Conservation (phyloP, 2,329 filamentous ascomycete genomes). For the Pseudogymnoascus sp. region DNA sequence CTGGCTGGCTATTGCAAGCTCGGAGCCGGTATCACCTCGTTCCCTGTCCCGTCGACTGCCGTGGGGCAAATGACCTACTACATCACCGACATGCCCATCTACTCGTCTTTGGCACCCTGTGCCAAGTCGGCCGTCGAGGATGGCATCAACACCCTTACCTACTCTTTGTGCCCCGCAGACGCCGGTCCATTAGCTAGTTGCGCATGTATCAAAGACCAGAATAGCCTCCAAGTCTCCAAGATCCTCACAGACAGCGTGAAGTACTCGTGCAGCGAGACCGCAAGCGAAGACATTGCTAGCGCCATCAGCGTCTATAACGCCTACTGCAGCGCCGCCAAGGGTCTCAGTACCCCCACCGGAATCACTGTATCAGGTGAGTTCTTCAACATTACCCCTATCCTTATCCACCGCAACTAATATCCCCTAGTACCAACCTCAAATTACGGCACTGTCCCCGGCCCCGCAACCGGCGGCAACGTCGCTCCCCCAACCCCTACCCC, state of each 20-base stretch:
- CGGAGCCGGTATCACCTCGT: slow-evolving; percentile 40
- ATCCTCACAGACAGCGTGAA: slow-evolving; percentile 38
- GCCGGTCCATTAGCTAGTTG: slow-evolving; percentile 45
- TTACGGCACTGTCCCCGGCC: neutral
- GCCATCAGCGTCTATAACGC: slow-evolving; percentile 38
- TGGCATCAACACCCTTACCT: slow-evolving; percentile 33
- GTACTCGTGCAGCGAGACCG: slow-evolving; percentile 37
- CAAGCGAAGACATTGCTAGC: slow-evolving; percentile 38
- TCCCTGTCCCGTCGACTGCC: slow-evolving; percentile 38
- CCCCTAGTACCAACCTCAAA: neutral
- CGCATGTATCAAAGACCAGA: slow-evolving; percentile 42
- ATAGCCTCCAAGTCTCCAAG: slow-evolving; percentile 36
- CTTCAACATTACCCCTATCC: neutral
- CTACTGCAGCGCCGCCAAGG: slow-evolving; percentile 44
- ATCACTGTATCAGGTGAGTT: slow-evolving; percentile 34
- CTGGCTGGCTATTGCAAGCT: slow-evolving; percentile 46
- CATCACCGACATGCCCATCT: slow-evolving; percentile 43
- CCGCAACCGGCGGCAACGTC: neutral
- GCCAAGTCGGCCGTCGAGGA: slow-evolving; percentile 38
- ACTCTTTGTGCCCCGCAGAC: slow-evolving; percentile 36
- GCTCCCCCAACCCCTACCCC: neutral
- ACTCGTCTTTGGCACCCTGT: slow-evolving; percentile 36
- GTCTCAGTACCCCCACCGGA: slow-evolving; percentile 33
- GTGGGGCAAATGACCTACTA: slow-evolving; percentile 49
- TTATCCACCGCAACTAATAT: neutral